Evolutionary conservation across 1,284 basidiomycete species (phyloP).

Genomic region (Rhodofomes roseus): DNA sequence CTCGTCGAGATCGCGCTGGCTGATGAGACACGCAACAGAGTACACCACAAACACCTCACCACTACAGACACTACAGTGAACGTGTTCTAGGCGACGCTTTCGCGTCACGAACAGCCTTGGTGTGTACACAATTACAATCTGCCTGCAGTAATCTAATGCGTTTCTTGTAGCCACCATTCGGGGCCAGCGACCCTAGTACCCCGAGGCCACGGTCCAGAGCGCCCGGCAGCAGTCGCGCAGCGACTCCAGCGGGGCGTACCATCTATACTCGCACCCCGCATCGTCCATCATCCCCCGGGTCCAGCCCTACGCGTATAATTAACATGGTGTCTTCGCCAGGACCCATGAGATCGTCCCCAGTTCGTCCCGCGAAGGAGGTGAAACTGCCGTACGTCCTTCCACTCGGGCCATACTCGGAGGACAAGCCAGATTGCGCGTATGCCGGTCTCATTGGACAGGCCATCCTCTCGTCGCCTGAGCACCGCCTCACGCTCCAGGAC

Average conservation of each 20-base stretch:
- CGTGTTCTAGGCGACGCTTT: constrained; percentile 27
- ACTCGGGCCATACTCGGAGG: constrained; percentile 73
- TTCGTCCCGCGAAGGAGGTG: constrained; percentile 57
- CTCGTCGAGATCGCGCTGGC: not conserved
- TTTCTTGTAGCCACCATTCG: not conserved
- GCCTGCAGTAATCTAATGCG: not conserved
- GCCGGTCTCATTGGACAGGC: constrained; percentile 96
- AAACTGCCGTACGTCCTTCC: constrained; percentile 74
- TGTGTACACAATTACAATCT: constrained; percentile 9
- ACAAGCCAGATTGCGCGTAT: constrained; percentile 85
- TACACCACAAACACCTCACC: constrained; percentile 29
- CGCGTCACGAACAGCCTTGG: constrained; percentile 15
- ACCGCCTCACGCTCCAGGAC: constrained; percentile 88
- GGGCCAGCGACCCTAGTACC: not conserved
- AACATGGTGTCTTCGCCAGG: constrained; percentile 80
- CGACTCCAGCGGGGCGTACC: constrained; percentile 22
- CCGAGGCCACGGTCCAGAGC: not conserved
- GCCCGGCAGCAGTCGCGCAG: constrained; percentile 3
- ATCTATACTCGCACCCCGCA: constrained; percentile 32
- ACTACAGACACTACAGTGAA: constrained; percentile 30
- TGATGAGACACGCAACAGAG: not conserved
- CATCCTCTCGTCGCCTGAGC: constrained; percentile 79
- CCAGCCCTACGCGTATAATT: constrained; percentile 45
- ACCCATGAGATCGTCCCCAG: constrained; percentile 58
- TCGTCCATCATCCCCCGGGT: constrained; percentile 50